Percentiles rank a stretch among this genome's conserved stretches.
phyloP scores from a whole-genome alignment of 768 basidiomycete species.

The Gloeophyllum trabeum region DNA sequence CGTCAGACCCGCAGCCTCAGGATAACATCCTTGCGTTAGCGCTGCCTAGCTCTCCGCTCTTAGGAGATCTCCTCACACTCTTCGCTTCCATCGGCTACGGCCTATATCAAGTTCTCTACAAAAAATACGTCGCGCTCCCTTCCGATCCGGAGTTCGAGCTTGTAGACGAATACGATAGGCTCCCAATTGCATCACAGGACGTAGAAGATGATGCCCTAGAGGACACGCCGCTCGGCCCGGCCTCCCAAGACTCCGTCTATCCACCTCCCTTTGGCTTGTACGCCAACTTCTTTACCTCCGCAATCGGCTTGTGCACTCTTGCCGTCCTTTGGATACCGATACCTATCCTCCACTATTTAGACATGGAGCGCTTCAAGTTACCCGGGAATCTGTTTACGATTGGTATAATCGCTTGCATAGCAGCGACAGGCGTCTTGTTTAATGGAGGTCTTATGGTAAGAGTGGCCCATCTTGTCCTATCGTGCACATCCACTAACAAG shows the following conservation, averaged over 20 bases:
- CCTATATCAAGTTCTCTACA: conserved; percentile 80
- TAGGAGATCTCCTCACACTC: conserved; percentile 69
- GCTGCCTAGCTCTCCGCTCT: conserved; percentile 37
- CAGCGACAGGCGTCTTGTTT: conserved; percentile 62
- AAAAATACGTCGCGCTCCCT: conserved; percentile 62
- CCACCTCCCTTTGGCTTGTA: conserved; percentile 77
- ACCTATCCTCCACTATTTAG: conserved; percentile 57
- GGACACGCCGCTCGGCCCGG: conserved; percentile 6
- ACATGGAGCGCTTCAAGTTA: conserved; percentile 53
- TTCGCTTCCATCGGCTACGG: conserved; percentile 63
- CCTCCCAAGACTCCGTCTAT: conserved; percentile 26
- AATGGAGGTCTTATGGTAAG: conserved; percentile 82
- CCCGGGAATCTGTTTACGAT: conserved; percentile 39
- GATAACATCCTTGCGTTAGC: conserved; percentile 4
- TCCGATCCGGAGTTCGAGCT: conserved; percentile 52
- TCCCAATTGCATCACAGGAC: conserved; percentile 29
- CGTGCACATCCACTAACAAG: conserved; percentile 4
- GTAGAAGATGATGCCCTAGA: conserved; percentile 12
- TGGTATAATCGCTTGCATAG: conserved; percentile 54
- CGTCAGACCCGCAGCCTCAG: too few relatives aligned
- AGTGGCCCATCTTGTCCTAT: not conserved
- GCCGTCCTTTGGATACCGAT: conserved; percentile 72
- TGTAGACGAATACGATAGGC: conserved; percentile 28
- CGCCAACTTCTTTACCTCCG: conserved; percentile 70
- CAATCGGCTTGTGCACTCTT: conserved; percentile 71